A percentile compares a stretch with the other conserved stretches of the same genome.
Evolutionary conservation across 2,329 filamentous ascomycete genomes (phyloP).

Genomic region (Paraphoma chrysanthemicola): DNA sequence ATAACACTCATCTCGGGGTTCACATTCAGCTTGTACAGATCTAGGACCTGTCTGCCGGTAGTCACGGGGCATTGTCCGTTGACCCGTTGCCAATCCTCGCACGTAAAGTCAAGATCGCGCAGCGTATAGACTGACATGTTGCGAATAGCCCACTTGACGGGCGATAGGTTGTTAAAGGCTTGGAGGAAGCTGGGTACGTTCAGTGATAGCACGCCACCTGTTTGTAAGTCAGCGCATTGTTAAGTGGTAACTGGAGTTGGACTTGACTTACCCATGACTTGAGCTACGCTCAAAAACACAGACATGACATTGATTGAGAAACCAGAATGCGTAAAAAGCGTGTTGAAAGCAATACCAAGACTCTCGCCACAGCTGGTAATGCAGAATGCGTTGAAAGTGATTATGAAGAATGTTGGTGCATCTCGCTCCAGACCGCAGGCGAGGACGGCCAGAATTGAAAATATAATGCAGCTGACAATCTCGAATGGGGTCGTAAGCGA

Average conservation of each 20-base stretch:
- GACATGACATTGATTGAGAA: slow-evolving; percentile 78
- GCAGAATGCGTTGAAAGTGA: slow-evolving; percentile 73
- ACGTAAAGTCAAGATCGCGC: slow-evolving; percentile 67
- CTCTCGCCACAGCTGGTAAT: slow-evolving; percentile 78
- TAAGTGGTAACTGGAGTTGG: background rate
- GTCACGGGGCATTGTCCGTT: slow-evolving; percentile 69
- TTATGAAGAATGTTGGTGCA: slow-evolving; percentile 70
- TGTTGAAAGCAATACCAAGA: slow-evolving; percentile 81
- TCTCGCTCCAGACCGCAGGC: slow-evolving; percentile 71
- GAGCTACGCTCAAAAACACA: slow-evolving; percentile 72
- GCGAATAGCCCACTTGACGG: slow-evolving; percentile 72
- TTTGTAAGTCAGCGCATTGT: slow-evolving; percentile 5
- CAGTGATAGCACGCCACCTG: slow-evolving; percentile 71
- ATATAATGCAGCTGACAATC: slow-evolving; percentile 68
- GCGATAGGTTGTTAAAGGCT: slow-evolving; percentile 74
- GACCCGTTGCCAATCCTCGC: slow-evolving; percentile 65
- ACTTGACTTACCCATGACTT: slow-evolving; percentile 62
- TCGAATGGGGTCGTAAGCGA: slow-evolving; percentile 76
- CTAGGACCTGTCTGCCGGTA: slow-evolving; percentile 71
- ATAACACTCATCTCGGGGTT: slow-evolving; percentile 68
- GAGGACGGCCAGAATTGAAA: slow-evolving; percentile 68
- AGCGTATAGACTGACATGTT: slow-evolving; percentile 73
- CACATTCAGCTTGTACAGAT: slow-evolving; percentile 70
- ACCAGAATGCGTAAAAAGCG: slow-evolving; percentile 74
- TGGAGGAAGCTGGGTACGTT: slow-evolving; percentile 71